Percentiles rank a stretch among this genome's conserved stretches.
These are phyloP conservation scores for Trypethelium eluteriae DNA, from an alignment of 495 filamentous ascomycete species.

Conservation along the genomic window DNA sequence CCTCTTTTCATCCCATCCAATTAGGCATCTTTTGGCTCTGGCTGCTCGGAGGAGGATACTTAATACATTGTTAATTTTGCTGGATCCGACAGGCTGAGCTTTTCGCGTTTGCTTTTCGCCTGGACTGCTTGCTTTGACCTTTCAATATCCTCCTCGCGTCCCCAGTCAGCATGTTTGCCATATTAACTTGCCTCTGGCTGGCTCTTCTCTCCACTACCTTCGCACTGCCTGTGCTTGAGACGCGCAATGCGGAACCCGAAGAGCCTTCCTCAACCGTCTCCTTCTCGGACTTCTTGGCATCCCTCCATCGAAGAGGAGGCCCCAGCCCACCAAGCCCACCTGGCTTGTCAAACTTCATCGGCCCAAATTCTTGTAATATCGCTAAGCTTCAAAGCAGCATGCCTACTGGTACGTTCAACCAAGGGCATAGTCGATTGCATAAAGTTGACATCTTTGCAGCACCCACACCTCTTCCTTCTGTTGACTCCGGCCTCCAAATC, in stretches of 20 bases:
- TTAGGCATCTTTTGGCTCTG: background rate
- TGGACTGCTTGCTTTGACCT: background rate
- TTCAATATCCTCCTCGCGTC: background rate
- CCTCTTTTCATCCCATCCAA: background rate
- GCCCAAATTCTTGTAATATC: background rate
- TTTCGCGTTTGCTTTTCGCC: background rate
- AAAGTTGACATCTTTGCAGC: conserved; percentile 22
- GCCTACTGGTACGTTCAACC: conserved; percentile 15
- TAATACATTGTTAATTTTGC: conserved; percentile 9
- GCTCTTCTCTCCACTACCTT: conserved; percentile 14
- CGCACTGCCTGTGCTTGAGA: conserved; percentile 12
- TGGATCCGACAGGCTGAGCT: background rate
- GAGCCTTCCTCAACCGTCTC: background rate
- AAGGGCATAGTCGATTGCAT: background rate
- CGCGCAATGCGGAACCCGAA: conserved; percentile 1
- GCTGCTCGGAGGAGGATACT: background rate
- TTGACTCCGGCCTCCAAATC: conserved; percentile 49
- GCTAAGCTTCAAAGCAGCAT: conserved; percentile 2
- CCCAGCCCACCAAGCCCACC: conserved; percentile 1
- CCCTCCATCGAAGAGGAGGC: background rate
- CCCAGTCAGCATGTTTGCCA: conserved; percentile 18
- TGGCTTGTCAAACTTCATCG: background rate
- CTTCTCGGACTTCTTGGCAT: background rate
- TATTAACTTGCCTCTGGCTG: conserved; percentile 15
- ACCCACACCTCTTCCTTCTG: conserved; percentile 46